A percentile compares a stretch with the other conserved stretches of the same genome.
These are phyloP conservation scores for Blastocystis sp. DNA, from an alignment of 352 stramenopile species.

Conservation along the genomic window DNA sequence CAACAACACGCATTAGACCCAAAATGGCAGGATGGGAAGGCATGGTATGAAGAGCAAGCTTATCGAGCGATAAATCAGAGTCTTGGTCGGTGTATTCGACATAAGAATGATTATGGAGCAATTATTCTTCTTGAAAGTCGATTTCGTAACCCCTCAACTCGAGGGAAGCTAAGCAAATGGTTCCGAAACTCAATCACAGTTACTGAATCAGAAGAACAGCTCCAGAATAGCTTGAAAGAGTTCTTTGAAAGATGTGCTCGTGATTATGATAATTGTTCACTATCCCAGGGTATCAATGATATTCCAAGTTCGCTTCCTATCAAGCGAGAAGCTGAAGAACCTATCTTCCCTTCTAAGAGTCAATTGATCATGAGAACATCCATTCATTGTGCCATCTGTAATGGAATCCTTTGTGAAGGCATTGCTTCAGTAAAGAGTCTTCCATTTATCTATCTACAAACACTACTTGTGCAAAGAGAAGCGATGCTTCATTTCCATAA, in stretches of 20 bases:
- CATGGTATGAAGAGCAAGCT: conserved; percentile 55
- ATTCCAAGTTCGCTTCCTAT: not conserved
- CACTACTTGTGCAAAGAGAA: too few species aligned
- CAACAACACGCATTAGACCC: conserved; percentile 52
- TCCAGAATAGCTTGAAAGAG: not conserved
- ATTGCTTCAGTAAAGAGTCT: not conserved
- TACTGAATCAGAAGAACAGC: not conserved
- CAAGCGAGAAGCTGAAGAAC: not conserved
- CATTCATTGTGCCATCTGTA: not conserved
- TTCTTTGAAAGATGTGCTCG: not conserved
- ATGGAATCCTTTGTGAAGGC: not conserved
- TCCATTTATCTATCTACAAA: not conserved
- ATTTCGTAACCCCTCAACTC: conserved; percentile 85
- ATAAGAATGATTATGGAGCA: conserved; percentile 92
- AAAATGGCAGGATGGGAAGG: not conserved
- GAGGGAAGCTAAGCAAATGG: conserved; percentile 90
- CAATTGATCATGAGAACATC: not conserved
- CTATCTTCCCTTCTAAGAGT: not conserved
- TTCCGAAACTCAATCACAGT: conserved; percentile 76
- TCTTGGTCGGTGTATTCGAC: conserved; percentile 95
- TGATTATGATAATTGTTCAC: not conserved
- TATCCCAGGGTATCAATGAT: not conserved
- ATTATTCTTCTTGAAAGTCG: conserved; percentile 94
- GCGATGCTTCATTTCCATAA: too few species aligned
- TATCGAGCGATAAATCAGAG: conserved; percentile 94